Evolutionary conservation across 306 rosid species (phyloP).

Genomic region (Gynostemma pentaphyllum): DNA sequence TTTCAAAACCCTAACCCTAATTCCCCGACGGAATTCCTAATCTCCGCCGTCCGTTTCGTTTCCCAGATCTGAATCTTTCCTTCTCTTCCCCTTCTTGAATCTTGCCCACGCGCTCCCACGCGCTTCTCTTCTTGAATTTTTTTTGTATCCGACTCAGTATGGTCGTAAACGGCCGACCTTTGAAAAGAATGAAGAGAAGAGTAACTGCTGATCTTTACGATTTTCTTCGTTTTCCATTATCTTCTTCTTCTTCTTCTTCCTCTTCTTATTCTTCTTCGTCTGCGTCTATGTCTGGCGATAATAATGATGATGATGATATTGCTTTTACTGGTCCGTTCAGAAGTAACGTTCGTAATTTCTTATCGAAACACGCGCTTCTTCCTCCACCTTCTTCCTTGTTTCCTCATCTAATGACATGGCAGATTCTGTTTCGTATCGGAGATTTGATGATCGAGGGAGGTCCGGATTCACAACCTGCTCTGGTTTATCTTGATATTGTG

Average conservation of each 20-base stretch:
- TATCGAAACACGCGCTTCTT: constrained; percentile 59
- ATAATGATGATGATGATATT: constrained; percentile 4
- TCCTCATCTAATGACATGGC: constrained; percentile 82
- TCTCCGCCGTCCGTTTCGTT: constrained; percentile 8
- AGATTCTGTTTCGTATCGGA: constrained; percentile 68
- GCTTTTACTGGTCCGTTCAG: constrained; percentile 47
- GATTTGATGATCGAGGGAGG: constrained; percentile 33
- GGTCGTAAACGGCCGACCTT: constrained; percentile 69
- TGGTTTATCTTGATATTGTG: constrained; percentile 67
- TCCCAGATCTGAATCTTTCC: background rate
- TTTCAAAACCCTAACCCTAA: background rate
- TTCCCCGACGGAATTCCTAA: background rate
- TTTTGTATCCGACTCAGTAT: constrained; percentile 12
- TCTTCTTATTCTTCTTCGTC: constrained; percentile 26
- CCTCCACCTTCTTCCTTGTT: constrained; percentile 80
- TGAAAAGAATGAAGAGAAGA: constrained; percentile 78
- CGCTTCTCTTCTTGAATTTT: too few species aligned
- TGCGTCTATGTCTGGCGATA: background rate
- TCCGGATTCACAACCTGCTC: constrained; percentile 33
- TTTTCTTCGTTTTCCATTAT: constrained; percentile 62
- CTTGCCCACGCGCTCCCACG: constrained; percentile 17
- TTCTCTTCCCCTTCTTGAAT: background rate
- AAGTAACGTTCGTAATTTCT: constrained; percentile 39
- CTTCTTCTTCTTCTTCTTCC: constrained; percentile 30
- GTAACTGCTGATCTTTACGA: constrained; percentile 76